Evolutionary conservation across 768 basidiomycete species (phyloP).

Genomic region (Auricularia sp.): DNA sequence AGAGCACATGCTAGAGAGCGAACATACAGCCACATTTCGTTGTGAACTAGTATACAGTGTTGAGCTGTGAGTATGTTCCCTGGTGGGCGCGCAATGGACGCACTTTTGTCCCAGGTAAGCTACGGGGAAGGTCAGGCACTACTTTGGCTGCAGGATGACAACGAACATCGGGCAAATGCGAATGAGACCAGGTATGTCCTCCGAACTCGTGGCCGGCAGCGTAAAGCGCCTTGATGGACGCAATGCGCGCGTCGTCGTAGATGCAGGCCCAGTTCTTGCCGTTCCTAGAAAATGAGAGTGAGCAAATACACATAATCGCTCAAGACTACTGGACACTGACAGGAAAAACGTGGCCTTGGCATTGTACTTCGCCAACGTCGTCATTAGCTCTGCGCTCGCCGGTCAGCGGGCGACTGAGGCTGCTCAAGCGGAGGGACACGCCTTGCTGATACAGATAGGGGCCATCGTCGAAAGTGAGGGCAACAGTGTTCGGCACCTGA

Average conservation of each 20-base stretch:
- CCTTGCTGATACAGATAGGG: slow-evolving; percentile 13
- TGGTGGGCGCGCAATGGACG: background rate
- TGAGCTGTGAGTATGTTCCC: background rate
- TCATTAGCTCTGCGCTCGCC: slow-evolving; percentile 1
- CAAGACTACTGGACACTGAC: slow-evolving; percentile 13
- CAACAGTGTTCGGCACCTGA: slow-evolving; percentile 7
- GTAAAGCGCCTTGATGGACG: slow-evolving; percentile 27
- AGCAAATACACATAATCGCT: background rate
- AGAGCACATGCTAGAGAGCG: background rate
- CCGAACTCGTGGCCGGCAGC: slow-evolving; percentile 32
- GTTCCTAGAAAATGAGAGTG: background rate
- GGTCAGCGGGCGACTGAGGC: background rate
- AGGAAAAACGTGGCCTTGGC: slow-evolving; percentile 36
- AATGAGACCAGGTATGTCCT: slow-evolving; percentile 38
- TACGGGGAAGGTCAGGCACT: too few species aligned
- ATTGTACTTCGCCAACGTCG: slow-evolving; percentile 12
- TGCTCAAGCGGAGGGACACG: background rate
- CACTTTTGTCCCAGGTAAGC: slow-evolving; percentile 17
- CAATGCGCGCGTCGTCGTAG: slow-evolving; percentile 14
- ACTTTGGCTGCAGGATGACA: too few species aligned
- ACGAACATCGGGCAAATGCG: slow-evolving; percentile 21
- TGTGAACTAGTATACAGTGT: slow-evolving; percentile 16
- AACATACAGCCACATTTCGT: slow-evolving; percentile 22
- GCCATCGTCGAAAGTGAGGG: slow-evolving; percentile 19
- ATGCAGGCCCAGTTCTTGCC: slow-evolving; percentile 16